Evolutionary conservation across 2,329 filamentous ascomycete genomes (phyloP).

Genomic region (Metarhizium guizhouense): DNA sequence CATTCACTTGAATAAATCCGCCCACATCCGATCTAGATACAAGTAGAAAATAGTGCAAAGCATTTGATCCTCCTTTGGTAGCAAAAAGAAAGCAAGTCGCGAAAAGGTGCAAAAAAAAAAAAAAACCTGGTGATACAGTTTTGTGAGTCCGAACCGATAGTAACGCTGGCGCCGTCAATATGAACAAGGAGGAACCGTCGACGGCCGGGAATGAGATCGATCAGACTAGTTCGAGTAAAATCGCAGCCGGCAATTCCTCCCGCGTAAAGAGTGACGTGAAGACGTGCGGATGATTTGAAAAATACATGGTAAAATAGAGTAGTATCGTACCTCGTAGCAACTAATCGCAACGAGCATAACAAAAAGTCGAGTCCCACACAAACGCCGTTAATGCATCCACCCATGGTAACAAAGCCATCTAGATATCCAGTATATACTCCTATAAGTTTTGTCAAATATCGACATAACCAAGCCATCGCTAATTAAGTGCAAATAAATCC

Average conservation of each 20-base stretch:
- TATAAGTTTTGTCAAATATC: not conserved
- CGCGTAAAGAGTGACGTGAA: not conserved
- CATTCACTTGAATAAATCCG: not conserved
- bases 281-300: not conserved
- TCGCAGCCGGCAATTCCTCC: too few species aligned
- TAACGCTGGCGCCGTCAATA: too few species aligned
- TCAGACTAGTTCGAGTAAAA: too few species aligned
- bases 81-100: not conserved
- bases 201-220: too few species aligned
- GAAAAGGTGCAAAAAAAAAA: not conserved
- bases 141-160: not conserved
- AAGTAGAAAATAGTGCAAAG: not conserved
- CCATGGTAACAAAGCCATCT: not conserved
- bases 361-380: not conserved
- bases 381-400: constrained; percentile 4
- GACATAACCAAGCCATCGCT: not conserved
- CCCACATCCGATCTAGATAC: not conserved
- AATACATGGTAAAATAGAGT: not conserved
- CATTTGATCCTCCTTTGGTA: too few species aligned
- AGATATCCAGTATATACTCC: not conserved
- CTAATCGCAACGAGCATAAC: not conserved
- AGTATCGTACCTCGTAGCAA: not conserved
- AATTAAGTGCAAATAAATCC: not conserved
- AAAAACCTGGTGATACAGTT: not conserved
- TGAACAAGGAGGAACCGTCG: too few species aligned